Evolutionary conservation across 495 filamentous ascomycete species (phyloP).

Genomic region (Daldinia loculata): DNA sequence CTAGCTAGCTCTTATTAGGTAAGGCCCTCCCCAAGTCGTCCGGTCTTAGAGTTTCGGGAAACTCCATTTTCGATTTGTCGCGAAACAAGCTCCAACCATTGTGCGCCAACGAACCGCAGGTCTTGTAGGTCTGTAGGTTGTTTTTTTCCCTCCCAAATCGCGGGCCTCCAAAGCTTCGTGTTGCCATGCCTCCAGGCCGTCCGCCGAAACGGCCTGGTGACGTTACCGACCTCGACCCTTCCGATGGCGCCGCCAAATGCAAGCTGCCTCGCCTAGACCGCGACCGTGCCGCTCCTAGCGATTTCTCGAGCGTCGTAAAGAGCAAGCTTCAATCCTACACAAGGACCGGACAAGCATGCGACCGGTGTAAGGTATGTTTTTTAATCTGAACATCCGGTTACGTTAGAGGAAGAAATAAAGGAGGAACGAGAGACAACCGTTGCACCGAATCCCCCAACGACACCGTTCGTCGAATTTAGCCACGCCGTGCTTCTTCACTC

Average conservation of each 20-base stretch:
- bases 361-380: constrained; percentile 81
- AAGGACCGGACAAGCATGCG: constrained; percentile 87
- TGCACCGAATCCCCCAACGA: constrained; percentile 4
- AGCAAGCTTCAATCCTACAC: constrained; percentile 69
- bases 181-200: constrained; percentile 50
- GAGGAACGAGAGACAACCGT: background rate
- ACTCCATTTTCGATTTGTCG: constrained; percentile 42
- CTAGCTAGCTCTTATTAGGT: constrained; percentile 20
- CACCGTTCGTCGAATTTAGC: background rate
- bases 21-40: constrained; percentile 13
- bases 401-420: background rate
- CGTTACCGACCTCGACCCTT: constrained; percentile 42
- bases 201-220: constrained; percentile 55
- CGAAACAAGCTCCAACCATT: constrained; percentile 37
- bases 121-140: background rate
- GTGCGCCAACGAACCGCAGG: constrained; percentile 31
- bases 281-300: constrained; percentile 53
- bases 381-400: background rate
- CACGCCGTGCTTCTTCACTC: background rate
- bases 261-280: constrained; percentile 60
- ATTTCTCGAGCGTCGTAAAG: constrained; percentile 74
- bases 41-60: constrained; percentile 41
- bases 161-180: constrained; percentile 32
- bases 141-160: constrained; percentile 6
- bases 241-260: constrained; percentile 47